These are phyloP conservation scores for Salix purpurea DNA, from an alignment of 345 rosid species.

Conservation along the genomic window DNA sequence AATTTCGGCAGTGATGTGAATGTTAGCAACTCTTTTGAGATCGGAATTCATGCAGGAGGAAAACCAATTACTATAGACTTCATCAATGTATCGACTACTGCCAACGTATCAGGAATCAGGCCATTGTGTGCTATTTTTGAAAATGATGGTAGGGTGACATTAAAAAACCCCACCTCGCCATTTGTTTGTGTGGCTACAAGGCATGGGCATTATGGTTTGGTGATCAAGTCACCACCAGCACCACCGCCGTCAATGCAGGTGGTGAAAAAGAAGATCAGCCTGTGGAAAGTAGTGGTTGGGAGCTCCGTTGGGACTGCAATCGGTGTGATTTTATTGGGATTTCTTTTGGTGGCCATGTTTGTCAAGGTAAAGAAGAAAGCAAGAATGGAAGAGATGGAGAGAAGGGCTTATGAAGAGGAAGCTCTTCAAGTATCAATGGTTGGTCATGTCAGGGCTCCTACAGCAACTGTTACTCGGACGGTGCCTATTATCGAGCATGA, in stretches of 20 bases:
- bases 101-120: conserved; percentile 29
- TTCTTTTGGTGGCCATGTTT: conserved; percentile 63
- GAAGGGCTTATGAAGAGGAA: conserved; percentile 92
- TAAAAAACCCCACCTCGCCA: conserved; percentile 45
- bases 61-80: conserved; percentile 67
- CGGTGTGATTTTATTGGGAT: conserved; percentile 56
- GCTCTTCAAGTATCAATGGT: conserved; percentile 91
- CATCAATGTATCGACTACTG: conserved; percentile 21
- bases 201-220: conserved; percentile 83
- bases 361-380: conserved; percentile 74
- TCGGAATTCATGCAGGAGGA: conserved; percentile 43
- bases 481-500: conserved; percentile 63
- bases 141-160: conserved; percentile 51
- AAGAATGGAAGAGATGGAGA: conserved; percentile 70
- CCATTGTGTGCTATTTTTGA: conserved; percentile 71
- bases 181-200: conserved; percentile 50
- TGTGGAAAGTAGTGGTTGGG: conserved; percentile 78
- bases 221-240: conserved; percentile 36
- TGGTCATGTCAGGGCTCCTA: conserved; percentile 72
- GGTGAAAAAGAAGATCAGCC: conserved; percentile 41
- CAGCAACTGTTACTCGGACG: conserved; percentile 66
- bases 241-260: conserved; percentile 2
- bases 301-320: conserved; percentile 66
- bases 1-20: conserved; percentile 41
- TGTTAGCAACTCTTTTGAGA: conserved; percentile 48